Conservation (phyloP, 345 rosid species). For the Acer campestre region DNA sequence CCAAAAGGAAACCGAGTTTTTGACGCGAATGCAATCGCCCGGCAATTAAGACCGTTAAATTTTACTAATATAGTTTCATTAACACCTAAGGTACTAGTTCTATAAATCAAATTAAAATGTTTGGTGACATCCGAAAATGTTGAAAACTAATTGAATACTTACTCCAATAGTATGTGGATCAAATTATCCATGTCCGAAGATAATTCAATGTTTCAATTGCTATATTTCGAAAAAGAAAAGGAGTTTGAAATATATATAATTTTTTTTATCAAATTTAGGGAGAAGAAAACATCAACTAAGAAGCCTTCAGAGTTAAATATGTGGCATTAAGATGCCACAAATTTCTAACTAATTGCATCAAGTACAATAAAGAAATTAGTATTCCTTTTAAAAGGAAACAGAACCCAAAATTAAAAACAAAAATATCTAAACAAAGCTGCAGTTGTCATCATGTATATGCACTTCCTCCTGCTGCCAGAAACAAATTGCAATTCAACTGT, state of each 20-base stretch:
- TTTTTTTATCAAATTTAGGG: too few species aligned
- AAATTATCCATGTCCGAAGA: too few species aligned
- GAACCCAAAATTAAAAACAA: not conserved
- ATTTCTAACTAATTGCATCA: not conserved
- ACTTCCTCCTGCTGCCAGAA: slow-evolving; percentile 6
- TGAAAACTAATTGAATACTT: not conserved
- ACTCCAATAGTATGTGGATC: not conserved
- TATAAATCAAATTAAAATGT: not conserved
- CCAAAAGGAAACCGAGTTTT: too few species aligned
- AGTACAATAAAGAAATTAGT: not conserved
- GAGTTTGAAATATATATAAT: too few species aligned
- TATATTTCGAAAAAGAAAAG: too few species aligned
- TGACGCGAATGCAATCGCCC: too few species aligned
- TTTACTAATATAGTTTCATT: too few species aligned
- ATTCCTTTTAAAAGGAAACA: not conserved
- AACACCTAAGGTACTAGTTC: not conserved
- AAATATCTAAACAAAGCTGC: slow-evolving; percentile 3
- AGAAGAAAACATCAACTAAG: too few species aligned
- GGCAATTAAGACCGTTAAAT: too few species aligned
- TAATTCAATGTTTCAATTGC: too few species aligned
- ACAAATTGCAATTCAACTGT: not conserved
- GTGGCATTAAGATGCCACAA: not conserved
- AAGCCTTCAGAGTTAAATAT: not conserved
- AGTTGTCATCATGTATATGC: slow-evolving; percentile 1
- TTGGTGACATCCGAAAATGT: not conserved